These are phyloP conservation scores for Populus hybrid DNA, from an alignment of 441 rosid genomes.

Conservation along the genomic window DNA sequence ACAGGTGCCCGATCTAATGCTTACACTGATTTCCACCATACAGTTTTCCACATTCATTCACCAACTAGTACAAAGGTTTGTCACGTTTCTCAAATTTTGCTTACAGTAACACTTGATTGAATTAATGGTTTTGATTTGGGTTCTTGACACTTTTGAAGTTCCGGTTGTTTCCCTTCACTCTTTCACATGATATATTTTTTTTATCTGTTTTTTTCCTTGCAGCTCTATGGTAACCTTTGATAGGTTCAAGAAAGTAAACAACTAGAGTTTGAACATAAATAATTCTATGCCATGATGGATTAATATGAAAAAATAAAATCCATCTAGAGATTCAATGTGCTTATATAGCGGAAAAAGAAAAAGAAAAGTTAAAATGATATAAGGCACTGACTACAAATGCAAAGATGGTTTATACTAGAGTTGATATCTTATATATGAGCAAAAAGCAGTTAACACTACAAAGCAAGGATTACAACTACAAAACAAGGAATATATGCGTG, in stretches of 20 bases:
- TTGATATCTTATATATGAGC: neutral
- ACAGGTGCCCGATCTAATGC: slow-evolving; percentile 99
- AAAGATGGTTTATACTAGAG: too few species aligned
- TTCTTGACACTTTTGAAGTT: neutral
- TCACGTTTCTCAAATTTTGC: slow-evolving; percentile 1
- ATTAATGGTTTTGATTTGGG: neutral
- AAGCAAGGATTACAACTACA: neutral
- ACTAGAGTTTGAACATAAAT: neutral
- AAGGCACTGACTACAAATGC: neutral
- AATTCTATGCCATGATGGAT: neutral
- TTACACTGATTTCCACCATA: slow-evolving; percentile 99
- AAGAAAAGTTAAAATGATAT: neutral
- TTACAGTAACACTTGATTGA: slow-evolving; percentile 16
- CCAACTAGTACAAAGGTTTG: slow-evolving; percentile 86
- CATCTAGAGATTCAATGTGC: neutral
- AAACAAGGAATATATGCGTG: neutral
- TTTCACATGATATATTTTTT: neutral
- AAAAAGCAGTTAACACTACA: neutral
- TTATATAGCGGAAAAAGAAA: neutral
- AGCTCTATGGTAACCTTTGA: neutral
- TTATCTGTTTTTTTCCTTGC: neutral
- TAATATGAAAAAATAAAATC: neutral
- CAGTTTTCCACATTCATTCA: slow-evolving; percentile 99
- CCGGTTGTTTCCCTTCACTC: neutral
- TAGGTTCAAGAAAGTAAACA: neutral